These are phyloP conservation scores for Vachellia collinsii DNA, from an alignment of 306 rosid genomes.

Conservation along the genomic window DNA sequence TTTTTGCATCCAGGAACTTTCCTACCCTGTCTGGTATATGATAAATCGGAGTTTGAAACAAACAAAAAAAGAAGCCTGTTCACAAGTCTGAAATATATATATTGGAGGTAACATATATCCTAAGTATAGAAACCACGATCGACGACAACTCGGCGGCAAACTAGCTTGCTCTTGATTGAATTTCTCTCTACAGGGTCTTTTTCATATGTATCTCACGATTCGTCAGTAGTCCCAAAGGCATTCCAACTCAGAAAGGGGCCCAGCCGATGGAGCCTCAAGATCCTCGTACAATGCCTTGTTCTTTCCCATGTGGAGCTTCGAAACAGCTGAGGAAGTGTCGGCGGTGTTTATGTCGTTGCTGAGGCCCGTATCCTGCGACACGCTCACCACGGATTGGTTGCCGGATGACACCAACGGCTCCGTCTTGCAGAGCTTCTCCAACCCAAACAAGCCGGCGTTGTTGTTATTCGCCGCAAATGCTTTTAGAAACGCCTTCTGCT, in stretches of 20 bases:
- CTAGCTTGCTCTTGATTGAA: slow-evolving; percentile 10
- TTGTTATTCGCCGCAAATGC: slow-evolving; percentile 19
- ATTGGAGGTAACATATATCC: slow-evolving; percentile 26
- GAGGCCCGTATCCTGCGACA: slow-evolving; percentile 65
- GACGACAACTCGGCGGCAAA: slow-evolving; percentile 20
- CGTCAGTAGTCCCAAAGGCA: slow-evolving; percentile 63
- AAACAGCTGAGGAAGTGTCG: slow-evolving; percentile 63
- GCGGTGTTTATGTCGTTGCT: slow-evolving; percentile 72
- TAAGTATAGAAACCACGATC: slow-evolving; percentile 2
- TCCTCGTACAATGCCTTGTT: slow-evolving; percentile 47
- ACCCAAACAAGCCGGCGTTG: neutral
- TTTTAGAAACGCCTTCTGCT: neutral
- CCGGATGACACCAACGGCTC: slow-evolving; percentile 60
- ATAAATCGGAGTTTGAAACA: slow-evolving; percentile 23
- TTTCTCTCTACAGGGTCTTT: neutral
- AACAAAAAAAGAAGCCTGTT: neutral
- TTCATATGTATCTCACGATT: neutral
- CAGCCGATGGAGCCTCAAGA: slow-evolving; percentile 50
- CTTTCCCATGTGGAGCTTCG: slow-evolving; percentile 51
- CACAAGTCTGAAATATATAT: slow-evolving; percentile 13
- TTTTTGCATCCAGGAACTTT: slow-evolving; percentile 42
- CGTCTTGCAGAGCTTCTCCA: slow-evolving; percentile 55
- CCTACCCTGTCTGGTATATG: slow-evolving; percentile 36
- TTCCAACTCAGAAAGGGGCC: slow-evolving; percentile 58
- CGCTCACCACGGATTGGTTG: slow-evolving; percentile 58